These are phyloP conservation scores for Ustilago xerochloae DNA, from an alignment of 1,284 basidiomycete genomes.

Conservation along the genomic window DNA sequence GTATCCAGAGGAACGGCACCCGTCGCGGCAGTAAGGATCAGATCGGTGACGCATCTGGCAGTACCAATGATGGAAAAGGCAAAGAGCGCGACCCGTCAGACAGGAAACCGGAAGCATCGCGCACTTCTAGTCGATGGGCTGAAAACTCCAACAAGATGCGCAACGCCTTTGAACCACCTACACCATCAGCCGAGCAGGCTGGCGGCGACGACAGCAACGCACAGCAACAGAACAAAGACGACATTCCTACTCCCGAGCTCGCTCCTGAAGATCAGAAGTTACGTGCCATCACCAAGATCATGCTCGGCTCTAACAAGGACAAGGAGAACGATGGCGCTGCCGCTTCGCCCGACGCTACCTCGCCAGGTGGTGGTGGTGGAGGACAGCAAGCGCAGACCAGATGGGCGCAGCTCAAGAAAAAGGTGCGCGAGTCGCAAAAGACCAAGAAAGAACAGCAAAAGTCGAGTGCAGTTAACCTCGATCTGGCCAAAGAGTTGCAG, in stretches of 20 bases:
- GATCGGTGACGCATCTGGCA: conserved; percentile 13
- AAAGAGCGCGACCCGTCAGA: conserved; percentile 10
- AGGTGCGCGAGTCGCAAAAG: conserved; percentile 50
- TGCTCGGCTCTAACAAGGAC: conserved; percentile 35
- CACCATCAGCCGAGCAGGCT: conserved; percentile 21
- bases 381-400: conserved; percentile 27
- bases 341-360: conserved; percentile 14
- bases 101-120: conserved; percentile 10
- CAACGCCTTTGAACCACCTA: conserved; percentile 42
- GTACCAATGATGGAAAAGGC: conserved; percentile 6
- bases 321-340: conserved; percentile 19
- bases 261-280: conserved; percentile 38
- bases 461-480: conserved; percentile 33
- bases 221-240: conserved; percentile 13
- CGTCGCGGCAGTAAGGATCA: conserved; percentile 17
- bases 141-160: conserved; percentile 47
- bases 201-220: background rate
- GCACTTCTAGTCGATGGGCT: conserved; percentile 31
- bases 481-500: conserved; percentile 50
- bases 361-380: conserved; percentile 9
- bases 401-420: conserved; percentile 54
- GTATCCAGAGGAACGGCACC: conserved; percentile 7
- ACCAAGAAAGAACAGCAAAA: conserved; percentile 44
- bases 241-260: conserved; percentile 39
- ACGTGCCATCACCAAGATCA: conserved; percentile 54